Conservation (phyloP, 2,329 filamentous ascomycete genomes). For the Whalleya microplaca region DNA sequence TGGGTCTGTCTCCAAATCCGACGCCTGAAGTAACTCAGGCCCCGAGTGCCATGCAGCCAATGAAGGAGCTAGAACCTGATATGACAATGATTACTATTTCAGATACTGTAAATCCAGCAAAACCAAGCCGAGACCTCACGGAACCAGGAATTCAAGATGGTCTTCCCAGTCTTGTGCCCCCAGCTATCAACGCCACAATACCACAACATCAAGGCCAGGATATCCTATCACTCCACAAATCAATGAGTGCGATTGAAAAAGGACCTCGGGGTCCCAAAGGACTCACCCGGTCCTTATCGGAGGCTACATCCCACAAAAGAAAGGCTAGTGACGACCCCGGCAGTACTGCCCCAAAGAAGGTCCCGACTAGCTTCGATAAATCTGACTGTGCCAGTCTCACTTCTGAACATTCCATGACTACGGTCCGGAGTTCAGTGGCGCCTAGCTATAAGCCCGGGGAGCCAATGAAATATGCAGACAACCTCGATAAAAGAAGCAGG, state of each 20-base stretch:
- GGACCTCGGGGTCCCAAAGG: conserved; percentile 6
- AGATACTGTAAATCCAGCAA: neutral
- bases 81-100: neutral
- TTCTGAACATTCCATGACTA: conserved; percentile 2
- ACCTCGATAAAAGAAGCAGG: conserved; percentile 12
- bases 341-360: conserved; percentile 6
- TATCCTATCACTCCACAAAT: conserved; percentile 14
- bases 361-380: conserved; percentile 10
- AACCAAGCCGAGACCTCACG: neutral
- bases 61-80: neutral
- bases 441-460: conserved; percentile 9
- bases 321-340: conserved; percentile 22
- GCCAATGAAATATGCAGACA: conserved; percentile 11
- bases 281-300: conserved; percentile 22
- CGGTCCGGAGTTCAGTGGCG: conserved; percentile 2
- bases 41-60: neutral
- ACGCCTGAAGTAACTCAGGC: conserved; percentile 1
- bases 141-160: neutral
- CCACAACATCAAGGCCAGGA: neutral
- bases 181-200: neutral
- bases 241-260: conserved; percentile 18
- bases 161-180: neutral
- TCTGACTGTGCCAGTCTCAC: conserved; percentile 7
- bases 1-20: conserved; percentile 12
- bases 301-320: conserved; percentile 18